Evolutionary conservation across 257 asterid species (phyloP).

Genomic region (Echium plantagineum): DNA sequence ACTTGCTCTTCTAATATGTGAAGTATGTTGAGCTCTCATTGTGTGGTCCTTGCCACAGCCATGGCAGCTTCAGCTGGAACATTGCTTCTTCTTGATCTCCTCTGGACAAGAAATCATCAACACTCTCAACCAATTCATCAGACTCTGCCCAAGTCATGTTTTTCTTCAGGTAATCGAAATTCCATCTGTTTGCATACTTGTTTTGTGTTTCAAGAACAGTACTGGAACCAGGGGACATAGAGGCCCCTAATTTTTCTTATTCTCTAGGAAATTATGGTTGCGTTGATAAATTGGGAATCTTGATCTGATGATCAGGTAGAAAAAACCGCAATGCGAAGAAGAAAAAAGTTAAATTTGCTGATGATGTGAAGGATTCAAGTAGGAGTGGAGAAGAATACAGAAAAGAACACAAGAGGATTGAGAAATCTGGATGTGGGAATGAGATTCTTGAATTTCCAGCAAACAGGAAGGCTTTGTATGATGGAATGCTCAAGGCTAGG

Average conservation of each 20-base stretch:
- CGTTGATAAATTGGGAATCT: background rate
- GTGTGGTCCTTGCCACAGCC: slow-evolving; percentile 67
- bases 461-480: slow-evolving; percentile 55
- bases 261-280: too few species aligned
- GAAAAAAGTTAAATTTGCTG: slow-evolving; percentile 58
- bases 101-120: slow-evolving; percentile 30
- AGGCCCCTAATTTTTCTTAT: too few species aligned
- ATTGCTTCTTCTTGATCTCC: slow-evolving; percentile 44
- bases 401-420: slow-evolving; percentile 13
- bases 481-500: slow-evolving; percentile 56
- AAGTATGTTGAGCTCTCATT: slow-evolving; percentile 45
- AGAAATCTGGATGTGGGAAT: slow-evolving; percentile 19
- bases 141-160: slow-evolving; percentile 34
- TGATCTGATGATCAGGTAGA: background rate
- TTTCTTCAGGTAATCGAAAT: slow-evolving; percentile 40
- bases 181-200: background rate
- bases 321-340: slow-evolving; percentile 18
- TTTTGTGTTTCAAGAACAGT: slow-evolving; percentile 22
- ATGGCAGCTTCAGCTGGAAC: slow-evolving; percentile 81
- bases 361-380: slow-evolving; percentile 53
- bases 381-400: slow-evolving; percentile 47
- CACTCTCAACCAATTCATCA: slow-evolving; percentile 6
- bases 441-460: slow-evolving; percentile 27
- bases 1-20: slow-evolving; percentile 15
- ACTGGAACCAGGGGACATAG: slow-evolving; percentile 5